Conservation (phyloP, 805 yeast genomes). For the Metschnikowia borealis region DNA sequence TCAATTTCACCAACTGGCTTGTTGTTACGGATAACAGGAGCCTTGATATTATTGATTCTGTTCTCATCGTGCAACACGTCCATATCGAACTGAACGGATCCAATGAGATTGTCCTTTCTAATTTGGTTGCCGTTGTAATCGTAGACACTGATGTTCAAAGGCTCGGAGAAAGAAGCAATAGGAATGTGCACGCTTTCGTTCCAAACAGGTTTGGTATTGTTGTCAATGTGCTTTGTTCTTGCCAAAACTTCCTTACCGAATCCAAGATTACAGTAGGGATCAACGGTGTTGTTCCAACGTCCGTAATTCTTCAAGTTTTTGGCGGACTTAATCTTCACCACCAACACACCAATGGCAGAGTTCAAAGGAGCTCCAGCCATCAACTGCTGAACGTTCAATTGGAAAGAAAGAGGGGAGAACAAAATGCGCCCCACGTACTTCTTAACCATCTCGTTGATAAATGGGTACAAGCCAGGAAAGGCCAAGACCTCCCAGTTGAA, state of each 20-base stretch:
- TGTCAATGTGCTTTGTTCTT: conserved; percentile 61
- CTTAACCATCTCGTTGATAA: conserved; percentile 79
- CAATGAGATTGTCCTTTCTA: conserved; percentile 76
- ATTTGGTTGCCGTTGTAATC: conserved; percentile 67
- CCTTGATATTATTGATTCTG: conserved; percentile 44
- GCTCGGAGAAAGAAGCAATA: conserved; percentile 73
- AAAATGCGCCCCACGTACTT: conserved; percentile 87
- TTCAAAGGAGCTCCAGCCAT: conserved; percentile 76
- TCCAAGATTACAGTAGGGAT: conserved; percentile 81
- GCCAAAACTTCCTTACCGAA: conserved; percentile 57
- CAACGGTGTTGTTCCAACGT: conserved; percentile 72
- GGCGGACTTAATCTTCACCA: conserved; percentile 64
- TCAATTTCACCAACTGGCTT: conserved; percentile 73
- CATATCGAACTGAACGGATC: conserved; percentile 70
- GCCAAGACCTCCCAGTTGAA: conserved; percentile 85
- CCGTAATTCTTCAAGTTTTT: conserved; percentile 65
- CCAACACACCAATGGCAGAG: conserved; percentile 83
- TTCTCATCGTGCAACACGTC: conserved; percentile 56
- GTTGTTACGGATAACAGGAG: conserved; percentile 72
- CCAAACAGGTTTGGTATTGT: conserved; percentile 77
- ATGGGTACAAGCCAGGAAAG: conserved; percentile 81
- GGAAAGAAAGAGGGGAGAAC: conserved; percentile 87
- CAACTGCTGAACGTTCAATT: conserved; percentile 86
- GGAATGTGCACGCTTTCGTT: conserved; percentile 72
- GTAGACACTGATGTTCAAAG: conserved; percentile 63